Evolutionary conservation across 768 basidiomycete species (phyloP), one percentile per base, ranked within the genome.

Genomic region (Suillus spraguei): DNA sequence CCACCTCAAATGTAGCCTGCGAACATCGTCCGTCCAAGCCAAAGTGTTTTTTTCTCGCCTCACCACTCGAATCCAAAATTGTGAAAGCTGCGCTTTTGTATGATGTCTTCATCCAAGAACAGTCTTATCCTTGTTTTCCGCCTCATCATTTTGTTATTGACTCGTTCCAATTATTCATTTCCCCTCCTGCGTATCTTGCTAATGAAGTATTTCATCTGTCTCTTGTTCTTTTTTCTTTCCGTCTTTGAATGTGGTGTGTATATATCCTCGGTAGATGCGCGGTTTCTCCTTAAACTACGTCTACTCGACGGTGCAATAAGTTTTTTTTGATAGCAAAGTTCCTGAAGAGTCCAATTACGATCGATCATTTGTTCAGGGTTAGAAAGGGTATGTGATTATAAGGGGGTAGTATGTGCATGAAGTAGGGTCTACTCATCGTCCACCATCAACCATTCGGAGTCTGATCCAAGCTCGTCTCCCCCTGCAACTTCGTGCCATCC

Each of bases 371-470:
- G 11, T 32, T 60, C 9, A 58, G 41, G 59, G 10, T 28, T n/a
- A 28, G 44, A 39, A 55, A 55, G 68, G 68, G 66, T 73, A 74
- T 76, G 63, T 54, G 64, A 61, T 69, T 46, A 69, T 67, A 54
- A 46, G 44, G 55, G 59, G 36, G 58, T 63, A 59, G 47, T 49
- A 47, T 33, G 35, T 42, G 59, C 32, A 63, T n/a, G 38, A 60
- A 58, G 14, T 59, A 17, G 42, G 24, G 33, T 67, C 66, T 74
- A 74, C 65, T 85, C 28, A 41, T 58, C 82, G 64, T 85, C 82
- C 36, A 94, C 81, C 33, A 94, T 88, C 71, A 94, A 71, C 92
- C 93, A 94, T 94, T 95, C 92, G 90, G 92, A 74, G 87, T 94
- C 91, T 86, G 85, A 87, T 87, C 88, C 87, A 84, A 78, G 75